phyloP scores from a whole-genome alignment of 345 rosid genomes.

The Arabidopsis suecica region DNA sequence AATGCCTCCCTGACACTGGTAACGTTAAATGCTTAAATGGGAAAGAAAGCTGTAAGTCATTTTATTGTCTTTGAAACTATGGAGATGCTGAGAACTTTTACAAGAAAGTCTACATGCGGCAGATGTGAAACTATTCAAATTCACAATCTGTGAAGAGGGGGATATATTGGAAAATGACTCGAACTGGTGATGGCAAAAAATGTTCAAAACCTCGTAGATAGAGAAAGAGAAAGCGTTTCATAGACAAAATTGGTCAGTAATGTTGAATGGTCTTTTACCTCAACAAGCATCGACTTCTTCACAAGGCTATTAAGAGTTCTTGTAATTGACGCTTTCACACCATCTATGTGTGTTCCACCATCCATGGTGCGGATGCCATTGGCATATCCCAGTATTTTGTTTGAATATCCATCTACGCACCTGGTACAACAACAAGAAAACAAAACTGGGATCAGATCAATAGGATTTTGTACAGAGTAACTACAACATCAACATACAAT shows the following conservation, averaged over 20 bases:
- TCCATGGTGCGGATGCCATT: conserved; percentile 87
- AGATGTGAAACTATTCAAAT: not conserved
- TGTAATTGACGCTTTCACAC: conserved; percentile 86
- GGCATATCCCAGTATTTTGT: conserved; percentile 83
- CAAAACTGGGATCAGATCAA: conserved; percentile 33
- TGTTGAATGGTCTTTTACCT: conserved; percentile 46
- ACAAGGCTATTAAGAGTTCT: conserved; percentile 81
- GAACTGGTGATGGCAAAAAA: not conserved
- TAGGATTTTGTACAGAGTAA: conserved; percentile 26
- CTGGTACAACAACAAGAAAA: conserved; percentile 47
- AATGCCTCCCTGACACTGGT: not conserved
- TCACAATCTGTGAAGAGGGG: not conserved
- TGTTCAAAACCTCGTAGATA: not conserved
- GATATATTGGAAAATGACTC: not conserved
- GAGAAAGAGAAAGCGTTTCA: not conserved
- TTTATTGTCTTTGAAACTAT: not conserved
- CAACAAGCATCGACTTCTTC: conserved; percentile 72
- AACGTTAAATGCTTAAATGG: not conserved
- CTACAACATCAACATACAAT: not conserved
- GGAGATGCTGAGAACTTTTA: not conserved
- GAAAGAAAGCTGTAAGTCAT: not conserved
- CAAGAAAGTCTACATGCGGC: not conserved
- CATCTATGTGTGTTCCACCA: conserved; percentile 97
- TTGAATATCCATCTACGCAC: conserved; percentile 94
- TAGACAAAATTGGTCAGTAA: conserved; percentile 1